phyloP scores from a whole-genome alignment of 2,329 filamentous ascomycete genomes.

The Apiospora saccharicola region DNA sequence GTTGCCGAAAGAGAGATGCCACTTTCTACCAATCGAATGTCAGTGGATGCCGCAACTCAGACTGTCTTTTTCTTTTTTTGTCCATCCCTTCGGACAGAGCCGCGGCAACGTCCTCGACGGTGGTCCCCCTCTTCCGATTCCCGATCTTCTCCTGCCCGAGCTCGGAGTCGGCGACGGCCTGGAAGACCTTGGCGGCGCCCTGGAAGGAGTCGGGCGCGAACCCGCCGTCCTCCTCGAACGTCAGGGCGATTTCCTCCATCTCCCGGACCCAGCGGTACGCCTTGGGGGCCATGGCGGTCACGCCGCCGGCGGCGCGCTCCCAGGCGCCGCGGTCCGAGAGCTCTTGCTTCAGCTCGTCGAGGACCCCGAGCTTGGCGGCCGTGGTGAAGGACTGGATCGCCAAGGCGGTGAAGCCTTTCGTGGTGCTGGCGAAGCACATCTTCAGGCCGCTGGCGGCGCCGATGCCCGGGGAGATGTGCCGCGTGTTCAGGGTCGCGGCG shows the following conservation, averaged over 20 bases:
- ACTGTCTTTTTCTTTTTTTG: slow-evolving; percentile 41
- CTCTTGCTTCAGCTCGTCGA: slow-evolving; percentile 64
- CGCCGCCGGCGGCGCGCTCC: slow-evolving; percentile 54
- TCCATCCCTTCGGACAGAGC: slow-evolving; percentile 41
- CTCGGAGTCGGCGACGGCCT: slow-evolving; percentile 65
- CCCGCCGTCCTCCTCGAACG: slow-evolving; percentile 70
- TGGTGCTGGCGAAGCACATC: slow-evolving; percentile 69
- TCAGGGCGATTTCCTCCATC: slow-evolving; percentile 78
- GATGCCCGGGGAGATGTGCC: slow-evolving; percentile 56
- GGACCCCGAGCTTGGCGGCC: slow-evolving; percentile 68
- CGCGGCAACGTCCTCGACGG: slow-evolving; percentile 63
- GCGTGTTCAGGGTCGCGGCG: slow-evolving; percentile 53
- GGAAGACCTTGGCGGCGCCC: slow-evolving; percentile 68
- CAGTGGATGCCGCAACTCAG: neutral
- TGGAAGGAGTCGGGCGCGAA: slow-evolving; percentile 64
- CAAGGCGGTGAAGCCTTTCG: slow-evolving; percentile 72
- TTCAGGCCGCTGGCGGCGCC: slow-evolving; percentile 68
- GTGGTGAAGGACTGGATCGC: slow-evolving; percentile 76
- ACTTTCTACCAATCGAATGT: neutral
- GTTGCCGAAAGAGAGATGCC: neutral
- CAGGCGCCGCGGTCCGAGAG: slow-evolving; percentile 53
- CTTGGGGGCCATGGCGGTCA: slow-evolving; percentile 73
- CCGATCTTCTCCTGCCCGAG: slow-evolving; percentile 66
- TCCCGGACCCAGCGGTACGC: slow-evolving; percentile 80
- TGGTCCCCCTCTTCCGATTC: slow-evolving; percentile 62